Evolutionary conservation across 2,329 filamentous ascomycete species (phyloP), one percentile per base, ranked within the genome.

Genomic region (Pestalotiopsis sp.): DNA sequence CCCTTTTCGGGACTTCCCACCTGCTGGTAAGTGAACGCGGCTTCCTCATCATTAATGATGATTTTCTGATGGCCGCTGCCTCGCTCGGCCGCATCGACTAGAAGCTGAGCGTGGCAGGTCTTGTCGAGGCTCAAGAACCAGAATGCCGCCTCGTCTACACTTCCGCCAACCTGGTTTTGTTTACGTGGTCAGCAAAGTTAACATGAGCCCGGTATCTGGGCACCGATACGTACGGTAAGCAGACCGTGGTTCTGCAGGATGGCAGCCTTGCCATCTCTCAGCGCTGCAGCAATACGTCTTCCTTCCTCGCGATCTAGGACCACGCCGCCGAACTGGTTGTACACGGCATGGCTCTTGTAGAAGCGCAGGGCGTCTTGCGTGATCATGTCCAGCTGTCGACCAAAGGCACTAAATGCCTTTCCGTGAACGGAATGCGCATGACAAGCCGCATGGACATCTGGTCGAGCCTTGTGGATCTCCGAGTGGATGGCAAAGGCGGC

Each of bases 71-170:
- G 73, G 0, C 75, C 76, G 68, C 73, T 1, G 72, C 76, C 3
- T 73, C 83, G 0, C 45, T 52, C 45, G 9, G 89, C 89, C 0
- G 89, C 88, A 74, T 92, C 89, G 4, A 86, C 86, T 68, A 86
- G 79, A 25, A 92, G 78, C 74, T 92, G 90, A 3, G 89, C 83
- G 68, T 89, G 83, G 74, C 90, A 91, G 20, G 85, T 87, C 59
- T 86, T 82, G 74, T 92, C 90, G 77, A 91, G 85, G 36, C 88
- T 80, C 1, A 86, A 85, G 76, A 90, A 91, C 67, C 91, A 79
- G 75, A 88, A 91, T 1, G 88, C 88, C 0, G 90, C 89, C 76
- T 92, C 90, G 71, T 92, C 90, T 2, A 92, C 89, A 1, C 88
- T 91, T 1, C 75, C 74, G 2, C 90, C 90, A 23, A 52, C 45